Evolutionary conservation across 352 stramenopile species (phyloP), one percentile per base, ranked within the genome.

Genomic region (Globisporangium sylvaticum): DNA sequence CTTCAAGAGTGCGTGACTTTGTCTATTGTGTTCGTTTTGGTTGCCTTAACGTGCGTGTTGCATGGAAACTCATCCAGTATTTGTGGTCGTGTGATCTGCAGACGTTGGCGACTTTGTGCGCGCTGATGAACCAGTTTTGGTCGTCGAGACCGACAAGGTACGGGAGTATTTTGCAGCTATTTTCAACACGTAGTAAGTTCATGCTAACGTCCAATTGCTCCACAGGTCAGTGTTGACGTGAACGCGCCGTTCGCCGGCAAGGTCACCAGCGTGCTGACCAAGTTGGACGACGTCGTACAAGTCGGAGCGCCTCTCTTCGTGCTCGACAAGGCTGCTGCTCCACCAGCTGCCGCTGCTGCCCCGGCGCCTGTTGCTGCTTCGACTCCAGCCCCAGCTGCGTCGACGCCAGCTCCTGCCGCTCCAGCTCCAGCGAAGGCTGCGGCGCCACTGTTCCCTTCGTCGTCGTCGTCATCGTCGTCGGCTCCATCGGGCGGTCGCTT

Each of bases 101-200:
- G 87, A 90, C n/a, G 77, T 96, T 29, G 98, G 97, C 27, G 97
- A 99, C 78, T 98, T 95, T 66, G 94, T 99, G 12, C 82, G 91
- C 20, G 84, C 87, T 2, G 97, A 99, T 72, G 97, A 99, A 65
- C 88, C 98, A 12, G 92, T 99, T 3, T 79, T 98, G 24, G 90
- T 99, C 57, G 84, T 99, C 0, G 98, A 99, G 83, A 99, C 98
- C 0, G 98, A 99, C 79, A 99, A 99, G 83, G 96, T 99, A 5
- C 68, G 72, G 3, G 31, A 58, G 31, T 52, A 14, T 52, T 34
- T 37, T 20, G 48, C n/a, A 34, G 22, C 56, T 4, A 58, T 34
- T 24, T 48, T 48, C 5, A 64, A 24, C 37, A n/a, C n/a, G n/a
- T 12, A 22, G 12, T 52, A 44, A 44, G 10, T 15, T 37, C n/a